A percentile compares a stretch with the other conserved stretches of the same genome.
phyloP scores from a whole-genome alignment of 2,329 filamentous ascomycete species.

The Tolypocladium cylindrosporum region DNA sequence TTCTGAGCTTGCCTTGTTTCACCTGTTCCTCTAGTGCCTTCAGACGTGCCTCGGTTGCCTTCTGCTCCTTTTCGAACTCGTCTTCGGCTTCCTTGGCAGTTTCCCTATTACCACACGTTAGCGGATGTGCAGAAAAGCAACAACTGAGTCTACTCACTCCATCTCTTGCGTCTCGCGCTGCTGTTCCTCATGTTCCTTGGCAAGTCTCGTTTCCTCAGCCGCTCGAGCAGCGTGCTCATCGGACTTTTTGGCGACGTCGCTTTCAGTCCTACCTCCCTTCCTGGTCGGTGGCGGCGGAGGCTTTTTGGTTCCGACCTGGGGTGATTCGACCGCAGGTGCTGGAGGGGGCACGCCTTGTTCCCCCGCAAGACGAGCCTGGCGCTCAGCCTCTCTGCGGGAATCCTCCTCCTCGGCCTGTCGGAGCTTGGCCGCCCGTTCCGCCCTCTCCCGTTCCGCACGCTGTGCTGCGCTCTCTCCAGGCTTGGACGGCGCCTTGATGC shows the following conservation, averaged over 20 bases:
- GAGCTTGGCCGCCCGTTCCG: slow-evolving; percentile 78
- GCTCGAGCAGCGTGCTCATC: slow-evolving; percentile 47
- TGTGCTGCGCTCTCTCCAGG: slow-evolving; percentile 73
- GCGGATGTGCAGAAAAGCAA: slow-evolving; percentile 1
- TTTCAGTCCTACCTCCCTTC: slow-evolving; percentile 54
- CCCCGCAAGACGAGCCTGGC: slow-evolving; percentile 71
- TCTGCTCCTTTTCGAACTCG: slow-evolving; percentile 68
- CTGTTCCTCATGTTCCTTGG: slow-evolving; percentile 66
- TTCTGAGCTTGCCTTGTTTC: slow-evolving; percentile 84
- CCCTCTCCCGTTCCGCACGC: slow-evolving; percentile 76
- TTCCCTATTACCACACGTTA: slow-evolving; percentile 42
- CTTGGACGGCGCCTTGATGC: slow-evolving; percentile 75
- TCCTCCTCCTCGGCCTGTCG: slow-evolving; percentile 92
- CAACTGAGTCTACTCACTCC: slow-evolving; percentile 61
- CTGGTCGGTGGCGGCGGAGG: slow-evolving; percentile 74
- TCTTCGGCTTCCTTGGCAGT: slow-evolving; percentile 67
- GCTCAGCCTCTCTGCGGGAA: slow-evolving; percentile 74
- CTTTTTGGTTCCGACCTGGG: slow-evolving; percentile 44
- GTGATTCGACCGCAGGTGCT: slow-evolving; percentile 37
- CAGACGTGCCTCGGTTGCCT: slow-evolving; percentile 72
- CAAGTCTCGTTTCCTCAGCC: slow-evolving; percentile 55
- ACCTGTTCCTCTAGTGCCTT: slow-evolving; percentile 91
- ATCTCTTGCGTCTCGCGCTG: slow-evolving; percentile 62
- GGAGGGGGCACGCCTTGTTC: slow-evolving; percentile 60
- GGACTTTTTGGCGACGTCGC: slow-evolving; percentile 42